Evolutionary conservation across 805 yeast genomes (phyloP), one percentile per base, ranked within the genome.

Genomic region (Kuraishia ogatae): DNA sequence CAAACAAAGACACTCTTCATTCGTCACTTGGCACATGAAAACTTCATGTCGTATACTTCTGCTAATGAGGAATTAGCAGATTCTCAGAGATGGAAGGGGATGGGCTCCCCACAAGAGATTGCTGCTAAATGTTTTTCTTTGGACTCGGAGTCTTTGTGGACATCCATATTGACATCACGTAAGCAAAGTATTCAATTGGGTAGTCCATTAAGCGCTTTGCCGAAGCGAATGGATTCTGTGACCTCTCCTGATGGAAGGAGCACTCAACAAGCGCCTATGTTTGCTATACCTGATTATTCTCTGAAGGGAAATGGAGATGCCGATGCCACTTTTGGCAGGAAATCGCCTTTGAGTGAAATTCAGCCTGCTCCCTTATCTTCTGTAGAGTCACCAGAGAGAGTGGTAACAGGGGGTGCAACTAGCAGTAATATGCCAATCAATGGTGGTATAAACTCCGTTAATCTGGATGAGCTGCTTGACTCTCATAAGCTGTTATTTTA

Each of bases 21-120:
- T 21, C 62, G 70, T 10, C 75, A 77, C 62, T 60, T 71, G 48
- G 56, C 80, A 7, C 87, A 84, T 60, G 84, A 85, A 1, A 72
- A 77, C 50, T 67, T 81, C 46, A 56, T 74, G 3, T 53, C 56
- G 11, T 64, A 67, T 17, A 65, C 71, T 1, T 58, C 68, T 6
- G 70, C 67, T 23, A 63, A 68, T 23, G 78, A 76, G 56, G 64
- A 75, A 35, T 39, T 62, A 51, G 64, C 65, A n/a, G 55, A 61
- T 53, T 50, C 69, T 28, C 57, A 56, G 54, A 43, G 76, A 61
- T 58, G 68, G 59, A 53, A 60, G 15, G 55, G 62, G 6, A 60
- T 68, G 43, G 76, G 72, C 0, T 59, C 72, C 11, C 66, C 74
- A 0, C 62, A 66, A 6, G 76, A 68, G 24, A 67, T 75, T 26